Evolutionary conservation across 2,329 filamentous ascomycete genomes (phyloP), one percentile per base, ranked within the genome.

Genomic region (Colletotrichum eremochloae): DNA sequence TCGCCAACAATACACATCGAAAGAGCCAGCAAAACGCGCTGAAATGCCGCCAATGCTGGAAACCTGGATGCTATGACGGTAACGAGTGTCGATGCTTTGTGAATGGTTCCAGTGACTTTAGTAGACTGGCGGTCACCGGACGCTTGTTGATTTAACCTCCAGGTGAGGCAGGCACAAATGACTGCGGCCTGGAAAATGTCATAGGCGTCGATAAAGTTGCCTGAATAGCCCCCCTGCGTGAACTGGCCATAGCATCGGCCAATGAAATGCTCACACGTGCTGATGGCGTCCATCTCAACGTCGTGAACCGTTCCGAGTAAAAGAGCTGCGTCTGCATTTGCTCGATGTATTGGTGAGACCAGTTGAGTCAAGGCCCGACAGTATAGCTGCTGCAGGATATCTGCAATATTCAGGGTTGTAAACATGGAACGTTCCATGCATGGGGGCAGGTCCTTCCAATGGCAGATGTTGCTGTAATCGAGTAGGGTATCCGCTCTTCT

Each of bases 171-270:
- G 1, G 38, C 48, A 40, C 38, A 65, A 18, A 63, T 44, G 15
- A 73, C 63, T 11, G 44, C 71, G 29, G 67, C 71, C 31, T 70
- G 68, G 8, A 73, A 58, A 12, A 67, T 48, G 12, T 71, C 63
- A 7, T 73, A 73, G 4, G 67, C 71, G n/a, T 73, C 67, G 36
- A 73, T 36, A 38, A 73, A 71, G 9, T n/a, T 63, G 20, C 62
- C 57, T 2, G 50, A n/a, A 14, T 63, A 67, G 5, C 20, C 33
- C 1, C 67, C 67, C 11, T 44, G 24, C 3, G 33, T 44, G n/a
- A 57, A 67, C 29, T 31, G 33, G 15, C 55, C 46, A 40, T 73
- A 71, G 14, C 33, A 42, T 12, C 38, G 36, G 20, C 40, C 46
- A 52, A 73, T 60, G n/a, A 73, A 62, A 5, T 63, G 57, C 6